Base-by-base conservation (phyloP, 805 yeast species). In the Candida pseudofarinosa region DNA sequence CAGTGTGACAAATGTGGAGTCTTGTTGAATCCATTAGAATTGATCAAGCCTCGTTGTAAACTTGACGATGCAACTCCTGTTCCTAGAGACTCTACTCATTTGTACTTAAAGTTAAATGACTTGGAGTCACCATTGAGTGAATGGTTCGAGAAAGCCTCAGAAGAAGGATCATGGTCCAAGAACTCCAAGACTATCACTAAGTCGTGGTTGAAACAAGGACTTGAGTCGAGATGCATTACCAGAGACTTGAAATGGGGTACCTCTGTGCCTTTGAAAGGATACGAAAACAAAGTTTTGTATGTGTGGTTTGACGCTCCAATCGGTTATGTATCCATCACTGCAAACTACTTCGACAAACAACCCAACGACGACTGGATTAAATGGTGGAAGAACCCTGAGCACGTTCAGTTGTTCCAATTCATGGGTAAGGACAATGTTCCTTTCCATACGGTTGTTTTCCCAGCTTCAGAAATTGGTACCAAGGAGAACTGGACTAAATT, bases 351-450 rank as follows among this genome's bases (percentile, higher is more conserved):
- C 55, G 61, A 67, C 48, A 55, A 57, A 36, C 69, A 70, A 36
- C 49, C 47, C 4, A 39, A 52, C 10, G 60, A 59, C 4, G 77
- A 75, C 41, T 91, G 98, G 98, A 69, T 76, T 56, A 61, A 79
- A 54, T 91, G 99, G 99, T 93, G 99, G 99, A 80, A 79, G 55
- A 74, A 85, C 59, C 95, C 96, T n/a, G 88, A 89, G 41, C 63
- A 89, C 48, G 97, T 93, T 49, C 69, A 85, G 51, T 73, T 93
- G 52, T 88, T 87, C 64, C 99, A 93, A 73, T 93, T 93, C 65
- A 93, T 93, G 99, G 99, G 99, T 67, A 93, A 93, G 65, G 99
- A 93, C 67, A 93, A 93, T 60, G 97, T 90, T 56, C 97, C 98
- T 26, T 93, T 93, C 88, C 99, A 93, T 63, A 85, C 97, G 1